Conservation (phyloP, 2,329 filamentous ascomycete species). For the Stagonosporopsis cucurbitacearum region DNA sequence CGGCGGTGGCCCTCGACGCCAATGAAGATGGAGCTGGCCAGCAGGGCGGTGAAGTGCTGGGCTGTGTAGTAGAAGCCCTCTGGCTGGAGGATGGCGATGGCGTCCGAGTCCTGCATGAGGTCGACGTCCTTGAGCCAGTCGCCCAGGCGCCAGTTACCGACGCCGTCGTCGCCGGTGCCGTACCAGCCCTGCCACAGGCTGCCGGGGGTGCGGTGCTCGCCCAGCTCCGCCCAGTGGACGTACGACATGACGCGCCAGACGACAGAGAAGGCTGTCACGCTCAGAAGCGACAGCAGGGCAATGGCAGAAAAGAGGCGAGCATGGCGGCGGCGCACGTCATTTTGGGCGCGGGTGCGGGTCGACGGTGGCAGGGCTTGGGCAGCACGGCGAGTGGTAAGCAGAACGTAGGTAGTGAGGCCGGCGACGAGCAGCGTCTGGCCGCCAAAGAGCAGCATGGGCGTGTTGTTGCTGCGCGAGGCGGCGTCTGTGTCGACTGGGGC, state of each 20-base stretch:
- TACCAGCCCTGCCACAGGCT: conserved; percentile 51
- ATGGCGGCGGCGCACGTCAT: conserved; percentile 39
- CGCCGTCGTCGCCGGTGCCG: conserved; percentile 44
- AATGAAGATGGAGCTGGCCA: conserved; percentile 64
- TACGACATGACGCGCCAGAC: conserved; percentile 58
- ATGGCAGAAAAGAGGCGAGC: conserved; percentile 53
- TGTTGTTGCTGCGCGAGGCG: conserved; percentile 40
- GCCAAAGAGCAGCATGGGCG: conserved; percentile 42
- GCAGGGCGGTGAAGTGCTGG: conserved; percentile 63
- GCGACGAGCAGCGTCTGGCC: conserved; percentile 41
- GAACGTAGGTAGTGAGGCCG: conserved; percentile 38
- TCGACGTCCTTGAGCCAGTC: conserved; percentile 63
- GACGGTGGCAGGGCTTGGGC: conserved; percentile 43
- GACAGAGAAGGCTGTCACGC: conserved; percentile 54
- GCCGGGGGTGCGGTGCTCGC: conserved; percentile 50
- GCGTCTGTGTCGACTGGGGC: conserved; percentile 17
- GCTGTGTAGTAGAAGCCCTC: conserved; percentile 68
- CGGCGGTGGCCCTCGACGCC: conserved; percentile 65
- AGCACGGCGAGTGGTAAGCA: conserved; percentile 40
- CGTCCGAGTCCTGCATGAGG: conserved; percentile 60
- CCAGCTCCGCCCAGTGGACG: conserved; percentile 56
- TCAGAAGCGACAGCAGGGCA: conserved; percentile 54
- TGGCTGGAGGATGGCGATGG: conserved; percentile 61
- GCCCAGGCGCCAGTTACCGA: conserved; percentile 49
- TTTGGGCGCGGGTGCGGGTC: conserved; percentile 42